Evolutionary conservation across 495 filamentous ascomycete species (phyloP).

Genomic region (Talaromyces stipitatus): DNA sequence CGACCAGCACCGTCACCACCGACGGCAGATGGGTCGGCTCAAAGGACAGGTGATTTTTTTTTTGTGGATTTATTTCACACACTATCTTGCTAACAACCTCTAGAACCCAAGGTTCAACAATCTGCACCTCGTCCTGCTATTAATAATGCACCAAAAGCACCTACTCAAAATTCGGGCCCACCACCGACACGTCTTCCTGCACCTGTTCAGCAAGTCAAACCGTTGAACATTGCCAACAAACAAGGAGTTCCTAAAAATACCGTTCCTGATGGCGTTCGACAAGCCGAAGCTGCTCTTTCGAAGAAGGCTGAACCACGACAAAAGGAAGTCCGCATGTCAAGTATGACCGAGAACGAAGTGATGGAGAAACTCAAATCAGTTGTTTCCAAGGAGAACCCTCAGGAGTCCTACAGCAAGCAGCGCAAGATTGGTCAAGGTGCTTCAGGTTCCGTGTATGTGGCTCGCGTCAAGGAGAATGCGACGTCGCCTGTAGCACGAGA

Average conservation of each 20-base stretch:
- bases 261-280: conserved; percentile 58
- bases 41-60: conserved; percentile 2
- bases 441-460: conserved; percentile 96
- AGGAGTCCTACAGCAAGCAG: conserved; percentile 91
- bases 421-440: conserved; percentile 99
- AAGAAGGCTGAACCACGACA: conserved; percentile 67
- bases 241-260: conserved; percentile 41
- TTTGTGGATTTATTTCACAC: conserved; percentile 14
- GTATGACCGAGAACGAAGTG: conserved; percentile 92
- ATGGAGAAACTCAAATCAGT: conserved; percentile 91
- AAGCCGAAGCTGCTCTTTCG: conserved; percentile 73
- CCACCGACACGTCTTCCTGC: conserved; percentile 50
- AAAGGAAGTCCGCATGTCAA: conserved; percentile 92
- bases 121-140: conserved; percentile 32
- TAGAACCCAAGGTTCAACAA: conserved; percentile 32
- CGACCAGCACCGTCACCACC: conserved; percentile 51
- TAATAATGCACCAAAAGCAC: conserved; percentile 23
- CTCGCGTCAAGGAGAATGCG: conserved; percentile 75
- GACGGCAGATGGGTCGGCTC: conserved; percentile 12
- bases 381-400: conserved; percentile 86
- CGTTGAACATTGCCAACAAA: conserved; percentile 83
- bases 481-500: conserved; percentile 57
- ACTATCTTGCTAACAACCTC: background rate
- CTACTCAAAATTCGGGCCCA: conserved; percentile 30
- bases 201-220: conserved; percentile 67